phyloP scores from a whole-genome alignment of 768 basidiomycete genomes.

The Naganishia vishniacii region DNA sequence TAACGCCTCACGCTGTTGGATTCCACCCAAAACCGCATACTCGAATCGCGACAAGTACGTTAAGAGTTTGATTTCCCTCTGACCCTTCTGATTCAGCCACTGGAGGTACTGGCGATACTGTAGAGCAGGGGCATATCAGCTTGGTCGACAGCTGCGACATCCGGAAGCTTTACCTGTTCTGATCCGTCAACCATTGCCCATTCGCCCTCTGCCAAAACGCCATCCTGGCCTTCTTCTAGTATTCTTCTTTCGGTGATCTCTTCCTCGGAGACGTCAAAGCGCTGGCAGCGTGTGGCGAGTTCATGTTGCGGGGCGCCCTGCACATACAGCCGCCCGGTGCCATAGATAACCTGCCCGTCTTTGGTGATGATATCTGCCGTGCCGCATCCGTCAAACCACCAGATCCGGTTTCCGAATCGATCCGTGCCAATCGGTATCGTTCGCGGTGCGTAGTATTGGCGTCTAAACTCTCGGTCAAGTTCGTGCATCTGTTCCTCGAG shows the following conservation, averaged over 20 bases:
- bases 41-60: slow-evolving; percentile 59
- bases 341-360: slow-evolving; percentile 73
- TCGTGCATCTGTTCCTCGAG: slow-evolving; percentile 58
- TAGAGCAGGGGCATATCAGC: background rate
- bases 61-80: slow-evolving; percentile 71
- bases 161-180: slow-evolving; percentile 76
- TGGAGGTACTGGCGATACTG: slow-evolving; percentile 54
- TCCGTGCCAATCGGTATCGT: slow-evolving; percentile 85
- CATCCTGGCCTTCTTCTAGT: slow-evolving; percentile 75
- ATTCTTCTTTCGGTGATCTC: slow-evolving; percentile 58
- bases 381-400: slow-evolving; percentile 99
- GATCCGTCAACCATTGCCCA: slow-evolving; percentile 87
- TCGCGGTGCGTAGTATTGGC: slow-evolving; percentile 74
- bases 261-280: slow-evolving; percentile 55
- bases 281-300: slow-evolving; percentile 50
- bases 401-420: slow-evolving; percentile 87
- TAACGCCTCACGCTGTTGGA: slow-evolving; percentile 31
- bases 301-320: slow-evolving; percentile 88
- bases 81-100: slow-evolving; percentile 90
- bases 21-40: slow-evolving; percentile 39
- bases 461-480: slow-evolving; percentile 90
- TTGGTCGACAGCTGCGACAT: background rate
- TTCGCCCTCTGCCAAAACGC: slow-evolving; percentile 65
- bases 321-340: slow-evolving; percentile 81
- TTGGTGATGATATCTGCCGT: slow-evolving; percentile 70